Percentiles rank a stretch among this genome's conserved stretches.
phyloP scores from a whole-genome alignment of 768 basidiomycete species.

The Hortiboletus campestris region DNA sequence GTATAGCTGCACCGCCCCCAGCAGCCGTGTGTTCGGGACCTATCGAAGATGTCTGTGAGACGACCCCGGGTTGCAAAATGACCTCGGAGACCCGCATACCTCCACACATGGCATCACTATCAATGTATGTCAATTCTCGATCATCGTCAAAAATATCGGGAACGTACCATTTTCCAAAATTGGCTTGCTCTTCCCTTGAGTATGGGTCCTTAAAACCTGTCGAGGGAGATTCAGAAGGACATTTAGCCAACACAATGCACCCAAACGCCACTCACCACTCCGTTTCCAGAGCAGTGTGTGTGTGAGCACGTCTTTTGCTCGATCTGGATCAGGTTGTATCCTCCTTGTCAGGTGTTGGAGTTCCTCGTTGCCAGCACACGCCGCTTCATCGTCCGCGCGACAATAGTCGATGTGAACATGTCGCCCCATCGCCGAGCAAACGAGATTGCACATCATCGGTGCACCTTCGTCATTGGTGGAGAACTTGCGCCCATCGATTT shows the following conservation, averaged over 20 bases:
- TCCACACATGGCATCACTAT: constrained; percentile 50
- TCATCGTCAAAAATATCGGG: background rate
- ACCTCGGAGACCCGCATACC: constrained; percentile 30
- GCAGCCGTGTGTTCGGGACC: constrained; percentile 50
- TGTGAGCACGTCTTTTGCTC: constrained; percentile 52
- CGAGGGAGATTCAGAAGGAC: background rate
- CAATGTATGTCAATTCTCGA: background rate
- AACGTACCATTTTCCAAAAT: constrained; percentile 54
- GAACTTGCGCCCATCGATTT: constrained; percentile 56
- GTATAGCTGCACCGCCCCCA: constrained; percentile 38
- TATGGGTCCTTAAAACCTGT: constrained; percentile 66
- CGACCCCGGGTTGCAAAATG: background rate
- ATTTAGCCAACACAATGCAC: background rate
- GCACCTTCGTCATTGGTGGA: constrained; percentile 54
- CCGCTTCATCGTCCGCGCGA: constrained; percentile 35
- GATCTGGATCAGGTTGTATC: constrained; percentile 46
- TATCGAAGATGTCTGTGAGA: constrained; percentile 21
- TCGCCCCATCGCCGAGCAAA: constrained; percentile 54
- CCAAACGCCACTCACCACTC: constrained; percentile 38
- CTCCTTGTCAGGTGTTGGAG: constrained; percentile 44
- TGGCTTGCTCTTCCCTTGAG: constrained; percentile 51
- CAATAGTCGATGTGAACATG: constrained; percentile 60
- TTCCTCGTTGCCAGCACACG: constrained; percentile 42
- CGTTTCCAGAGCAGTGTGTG: constrained; percentile 58
- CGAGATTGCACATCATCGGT: constrained; percentile 60